phyloP scores from a whole-genome alignment of 192 early-diverging fungal genomes.

The Mortierella antarctica region DNA sequence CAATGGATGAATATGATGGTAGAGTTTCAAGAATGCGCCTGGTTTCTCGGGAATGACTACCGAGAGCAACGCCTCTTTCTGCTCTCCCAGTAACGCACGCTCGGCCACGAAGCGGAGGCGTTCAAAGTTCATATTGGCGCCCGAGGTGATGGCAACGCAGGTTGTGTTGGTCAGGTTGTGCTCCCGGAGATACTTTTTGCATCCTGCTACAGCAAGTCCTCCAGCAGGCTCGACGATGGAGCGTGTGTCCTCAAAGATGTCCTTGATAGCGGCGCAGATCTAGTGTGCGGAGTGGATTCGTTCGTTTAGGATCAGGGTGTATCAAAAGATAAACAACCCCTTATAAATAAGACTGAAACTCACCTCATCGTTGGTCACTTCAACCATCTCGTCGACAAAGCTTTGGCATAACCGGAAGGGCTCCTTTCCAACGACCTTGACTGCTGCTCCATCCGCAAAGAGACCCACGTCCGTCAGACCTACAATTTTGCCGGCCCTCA shows the following conservation, averaged over 20 bases:
- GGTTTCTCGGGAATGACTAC: constrained; percentile 95
- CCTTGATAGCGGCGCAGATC: constrained; percentile 93
- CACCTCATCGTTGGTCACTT: constrained; percentile 91
- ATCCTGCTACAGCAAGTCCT: constrained; percentile 87
- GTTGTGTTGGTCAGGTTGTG: constrained; percentile 63
- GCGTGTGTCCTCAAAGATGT: constrained; percentile 92
- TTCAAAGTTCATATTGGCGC: constrained; percentile 99
- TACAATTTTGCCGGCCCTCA: constrained; percentile 73
- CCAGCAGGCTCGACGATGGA: constrained; percentile 98
- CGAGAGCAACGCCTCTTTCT: constrained; percentile 88
- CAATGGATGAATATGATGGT: constrained; percentile 85
- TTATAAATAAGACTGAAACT: constrained; percentile 4
- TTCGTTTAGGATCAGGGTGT: neutral
- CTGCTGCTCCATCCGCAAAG: constrained; percentile 98
- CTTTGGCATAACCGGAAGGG: constrained; percentile 82
- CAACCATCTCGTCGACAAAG: constrained; percentile 91
- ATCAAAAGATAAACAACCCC: neutral
- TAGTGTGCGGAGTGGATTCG: neutral
- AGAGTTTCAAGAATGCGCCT: constrained; percentile 76
- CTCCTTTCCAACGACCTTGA: constrained; percentile 90
- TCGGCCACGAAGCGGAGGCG: constrained; percentile 97
- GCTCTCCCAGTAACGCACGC: constrained; percentile 94
- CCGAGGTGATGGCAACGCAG: constrained; percentile 85
- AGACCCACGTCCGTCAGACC: constrained; percentile 85
- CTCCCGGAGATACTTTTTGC: constrained; percentile 81